A percentile compares a stretch with the other conserved stretches of the same genome.
Conservation (phyloP, 2,329 filamentous ascomycete species). For the Basipetospora chlamydospora region DNA sequence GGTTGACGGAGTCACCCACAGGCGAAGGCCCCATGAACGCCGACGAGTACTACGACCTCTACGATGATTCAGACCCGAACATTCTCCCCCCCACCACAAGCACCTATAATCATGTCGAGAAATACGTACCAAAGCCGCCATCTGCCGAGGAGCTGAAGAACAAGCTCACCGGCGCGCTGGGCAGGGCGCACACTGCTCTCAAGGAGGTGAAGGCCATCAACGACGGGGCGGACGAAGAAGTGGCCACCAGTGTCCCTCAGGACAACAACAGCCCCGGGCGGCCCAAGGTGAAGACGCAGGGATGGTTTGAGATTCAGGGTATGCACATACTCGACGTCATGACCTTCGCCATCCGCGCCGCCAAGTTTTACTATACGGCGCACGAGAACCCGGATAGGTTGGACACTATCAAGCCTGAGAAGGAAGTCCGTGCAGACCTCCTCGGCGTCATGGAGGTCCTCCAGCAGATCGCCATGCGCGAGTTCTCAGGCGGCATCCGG, state of each 20-base stretch:
- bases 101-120: constrained; percentile 80
- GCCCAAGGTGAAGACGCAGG: constrained; percentile 36
- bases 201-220: constrained; percentile 35
- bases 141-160: constrained; percentile 63
- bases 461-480: constrained; percentile 78
- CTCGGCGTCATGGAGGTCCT: constrained; percentile 79
- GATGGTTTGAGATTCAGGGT: constrained; percentile 78
- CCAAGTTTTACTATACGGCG: constrained; percentile 90
- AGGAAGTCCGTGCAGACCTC: constrained; percentile 68
- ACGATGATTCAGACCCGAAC: constrained; percentile 51
- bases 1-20: constrained; percentile 31
- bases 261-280: constrained; percentile 17
- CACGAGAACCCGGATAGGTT: constrained; percentile 78
- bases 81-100: constrained; percentile 96
- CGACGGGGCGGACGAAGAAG: constrained; percentile 11
- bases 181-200: constrained; percentile 54
- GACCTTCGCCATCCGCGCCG: constrained; percentile 87
- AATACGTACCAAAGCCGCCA: constrained; percentile 70
- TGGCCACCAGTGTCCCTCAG: constrained; percentile 3
- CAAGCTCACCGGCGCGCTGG: constrained; percentile 51
- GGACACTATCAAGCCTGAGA: constrained; percentile 77
- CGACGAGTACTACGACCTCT: constrained; percentile 41
- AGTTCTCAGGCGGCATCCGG: constrained; percentile 70
- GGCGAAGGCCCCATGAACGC: constrained; percentile 21
- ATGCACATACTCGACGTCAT: constrained; percentile 85